phyloP scores from a whole-genome alignment of 148 eudicot genomes.

The Rhododendron vialii region DNA sequence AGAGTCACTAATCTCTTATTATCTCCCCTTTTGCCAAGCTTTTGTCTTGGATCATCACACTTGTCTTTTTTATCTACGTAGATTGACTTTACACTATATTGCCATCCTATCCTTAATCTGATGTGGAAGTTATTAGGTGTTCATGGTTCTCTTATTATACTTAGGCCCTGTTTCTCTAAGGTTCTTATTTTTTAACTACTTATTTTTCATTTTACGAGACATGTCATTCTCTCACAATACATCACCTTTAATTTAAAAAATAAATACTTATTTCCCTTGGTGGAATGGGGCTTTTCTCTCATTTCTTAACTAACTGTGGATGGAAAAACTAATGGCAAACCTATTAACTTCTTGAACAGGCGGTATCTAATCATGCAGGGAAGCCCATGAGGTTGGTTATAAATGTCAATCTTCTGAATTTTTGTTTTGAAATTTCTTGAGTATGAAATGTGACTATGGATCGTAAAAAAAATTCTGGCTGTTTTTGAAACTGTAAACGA shows the following conservation, averaged over 20 bases:
- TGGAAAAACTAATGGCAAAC: background rate
- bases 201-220: too few species aligned
- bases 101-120: background rate
- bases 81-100: background rate
- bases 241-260: too few species aligned
- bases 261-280: too few species aligned
- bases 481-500: constrained; percentile 16
- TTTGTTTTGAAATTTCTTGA: background rate
- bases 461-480: background rate
- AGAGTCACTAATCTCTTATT: background rate
- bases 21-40: background rate
- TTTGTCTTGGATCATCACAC: background rate
- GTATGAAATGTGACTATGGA: background rate
- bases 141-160: background rate
- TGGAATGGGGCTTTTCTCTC: background rate
- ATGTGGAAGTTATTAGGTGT: background rate
- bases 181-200: too few species aligned
- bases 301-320: background rate
- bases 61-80: background rate
- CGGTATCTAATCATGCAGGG: background rate
- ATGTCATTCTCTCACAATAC: too few species aligned
- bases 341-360: constrained; percentile 13
- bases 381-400: background rate
- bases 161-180: too few species aligned
- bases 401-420: background rate